Evolutionary conservation across 306 rosid genomes (phyloP).

Genomic region (Cucurbita maxima): DNA sequence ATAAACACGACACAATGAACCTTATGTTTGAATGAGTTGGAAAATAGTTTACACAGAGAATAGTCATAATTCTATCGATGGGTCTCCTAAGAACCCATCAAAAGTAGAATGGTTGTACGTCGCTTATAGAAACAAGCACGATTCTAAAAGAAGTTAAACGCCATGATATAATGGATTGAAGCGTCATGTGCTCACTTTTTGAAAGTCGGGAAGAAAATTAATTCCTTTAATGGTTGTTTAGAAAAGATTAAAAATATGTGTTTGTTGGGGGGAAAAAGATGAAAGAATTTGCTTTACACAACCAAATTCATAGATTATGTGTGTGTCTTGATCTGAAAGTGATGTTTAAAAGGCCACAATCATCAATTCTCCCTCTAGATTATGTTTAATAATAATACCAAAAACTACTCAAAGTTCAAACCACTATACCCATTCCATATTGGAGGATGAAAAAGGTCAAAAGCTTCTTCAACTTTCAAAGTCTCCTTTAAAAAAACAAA

Average conservation of each 20-base stretch:
- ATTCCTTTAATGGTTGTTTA: neutral
- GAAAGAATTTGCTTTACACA: neutral
- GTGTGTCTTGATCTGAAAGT: conserved; percentile 3
- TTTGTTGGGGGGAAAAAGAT: neutral
- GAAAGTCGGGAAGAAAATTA: neutral
- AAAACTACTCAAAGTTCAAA: neutral
- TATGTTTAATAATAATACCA: neutral
- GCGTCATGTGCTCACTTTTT: neutral
- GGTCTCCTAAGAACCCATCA: too few relatives aligned
- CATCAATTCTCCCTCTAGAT: neutral
- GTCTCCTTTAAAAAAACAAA: neutral
- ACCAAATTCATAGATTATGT: neutral
- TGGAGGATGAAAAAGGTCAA: neutral
- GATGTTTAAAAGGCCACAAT: neutral
- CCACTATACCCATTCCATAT: neutral
- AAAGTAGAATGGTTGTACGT: too few relatives aligned
- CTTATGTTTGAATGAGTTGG: too few relatives aligned
- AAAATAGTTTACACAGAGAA: too few relatives aligned
- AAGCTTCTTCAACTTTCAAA: neutral
- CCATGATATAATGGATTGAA: neutral
- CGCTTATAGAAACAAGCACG: too few relatives aligned
- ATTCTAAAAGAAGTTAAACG: too few relatives aligned
- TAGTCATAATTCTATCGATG: too few relatives aligned
- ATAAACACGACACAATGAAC: too few relatives aligned
- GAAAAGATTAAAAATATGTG: neutral